These are phyloP conservation scores for Trichoderma pleuroti DNA, from an alignment of 2,329 filamentous ascomycete species.

Conservation along the genomic window DNA sequence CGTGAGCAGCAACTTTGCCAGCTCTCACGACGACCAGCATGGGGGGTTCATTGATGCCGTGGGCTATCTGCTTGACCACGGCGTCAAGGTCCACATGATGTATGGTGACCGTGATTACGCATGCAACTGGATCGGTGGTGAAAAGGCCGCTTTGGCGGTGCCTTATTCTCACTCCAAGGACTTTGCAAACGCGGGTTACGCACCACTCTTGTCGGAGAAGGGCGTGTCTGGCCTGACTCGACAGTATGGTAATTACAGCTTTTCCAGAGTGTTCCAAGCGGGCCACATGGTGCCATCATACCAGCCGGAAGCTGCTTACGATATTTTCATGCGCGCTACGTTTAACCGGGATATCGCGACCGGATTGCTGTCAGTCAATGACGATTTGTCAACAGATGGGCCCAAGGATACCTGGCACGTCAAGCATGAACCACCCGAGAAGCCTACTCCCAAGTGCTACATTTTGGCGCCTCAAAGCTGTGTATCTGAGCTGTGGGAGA, in stretches of 20 bases:
- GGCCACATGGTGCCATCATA: slow-evolving; percentile 61
- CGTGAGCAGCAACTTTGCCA: slow-evolving; percentile 51
- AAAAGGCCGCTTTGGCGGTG: slow-evolving; percentile 63
- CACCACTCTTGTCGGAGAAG: slow-evolving; percentile 61
- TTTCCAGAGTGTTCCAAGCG: slow-evolving; percentile 62
- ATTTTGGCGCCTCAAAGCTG: slow-evolving; percentile 55
- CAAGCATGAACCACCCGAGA: slow-evolving; percentile 46
- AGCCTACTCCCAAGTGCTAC: slow-evolving; percentile 55
- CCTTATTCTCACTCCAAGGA: slow-evolving; percentile 43
- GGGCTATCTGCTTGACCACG: slow-evolving; percentile 56
- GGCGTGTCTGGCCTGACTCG: slow-evolving; percentile 65
- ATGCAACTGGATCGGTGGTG: slow-evolving; percentile 66
- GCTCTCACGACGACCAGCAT: slow-evolving; percentile 58
- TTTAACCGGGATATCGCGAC: slow-evolving; percentile 52
- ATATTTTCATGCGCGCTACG: slow-evolving; percentile 58
- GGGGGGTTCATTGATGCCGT: slow-evolving; percentile 48
- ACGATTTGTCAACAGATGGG: slow-evolving; percentile 48
- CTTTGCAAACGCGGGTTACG: slow-evolving; percentile 65
- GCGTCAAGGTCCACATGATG: slow-evolving; percentile 67
- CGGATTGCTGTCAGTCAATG: slow-evolving; percentile 49
- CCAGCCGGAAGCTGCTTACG: slow-evolving; percentile 55
- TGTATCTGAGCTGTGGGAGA: slow-evolving; percentile 48
- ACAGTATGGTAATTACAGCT: slow-evolving; percentile 70
- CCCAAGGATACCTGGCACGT: slow-evolving; percentile 58
- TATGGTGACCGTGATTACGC: slow-evolving; percentile 63